Conservation (phyloP, 2,329 filamentous ascomycete species). For the Xylaria sp. region DNA sequence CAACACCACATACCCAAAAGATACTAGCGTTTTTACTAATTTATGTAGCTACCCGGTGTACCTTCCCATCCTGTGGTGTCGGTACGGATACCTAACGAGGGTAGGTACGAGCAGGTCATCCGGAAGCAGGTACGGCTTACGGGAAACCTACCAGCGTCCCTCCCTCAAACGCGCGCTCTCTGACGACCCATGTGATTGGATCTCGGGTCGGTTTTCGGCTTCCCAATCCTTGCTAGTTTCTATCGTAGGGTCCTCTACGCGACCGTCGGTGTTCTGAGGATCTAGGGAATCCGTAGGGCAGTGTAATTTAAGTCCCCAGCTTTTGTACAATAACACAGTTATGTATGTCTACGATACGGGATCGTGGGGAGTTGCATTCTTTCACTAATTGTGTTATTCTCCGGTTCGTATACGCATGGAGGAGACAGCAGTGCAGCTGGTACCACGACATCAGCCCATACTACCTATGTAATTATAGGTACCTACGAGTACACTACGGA, state of each 20-base stretch:
- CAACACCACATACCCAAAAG: too few species aligned
- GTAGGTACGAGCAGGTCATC: too few species aligned
- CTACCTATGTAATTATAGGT: neutral
- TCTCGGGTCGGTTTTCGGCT: neutral
- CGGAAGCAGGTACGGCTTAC: too few species aligned
- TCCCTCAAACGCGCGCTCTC: neutral
- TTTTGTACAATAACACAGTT: neutral
- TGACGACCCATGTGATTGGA: neutral
- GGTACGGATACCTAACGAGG: too few species aligned
- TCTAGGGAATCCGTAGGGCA: neutral
- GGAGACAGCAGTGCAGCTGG: too few species aligned
- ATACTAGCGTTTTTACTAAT: too few species aligned
- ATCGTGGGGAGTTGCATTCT: neutral
- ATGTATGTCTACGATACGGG: neutral
- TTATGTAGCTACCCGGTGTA: neutral
- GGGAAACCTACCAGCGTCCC: too few species aligned
- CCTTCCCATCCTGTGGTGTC: neutral
- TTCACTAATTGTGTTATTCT: too few species aligned
- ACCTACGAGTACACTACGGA: too few species aligned
- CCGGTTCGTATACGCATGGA: too few species aligned
- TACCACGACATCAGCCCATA: neutral
- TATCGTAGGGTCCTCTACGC: neutral
- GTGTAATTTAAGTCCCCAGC: neutral
- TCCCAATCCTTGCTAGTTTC: neutral
- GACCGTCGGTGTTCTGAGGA: neutral